Evolutionary conservation across 2,329 filamentous ascomycete species (phyloP), one percentile per base, ranked within the genome.

Genomic region (Dactylonectria estremocensis): DNA sequence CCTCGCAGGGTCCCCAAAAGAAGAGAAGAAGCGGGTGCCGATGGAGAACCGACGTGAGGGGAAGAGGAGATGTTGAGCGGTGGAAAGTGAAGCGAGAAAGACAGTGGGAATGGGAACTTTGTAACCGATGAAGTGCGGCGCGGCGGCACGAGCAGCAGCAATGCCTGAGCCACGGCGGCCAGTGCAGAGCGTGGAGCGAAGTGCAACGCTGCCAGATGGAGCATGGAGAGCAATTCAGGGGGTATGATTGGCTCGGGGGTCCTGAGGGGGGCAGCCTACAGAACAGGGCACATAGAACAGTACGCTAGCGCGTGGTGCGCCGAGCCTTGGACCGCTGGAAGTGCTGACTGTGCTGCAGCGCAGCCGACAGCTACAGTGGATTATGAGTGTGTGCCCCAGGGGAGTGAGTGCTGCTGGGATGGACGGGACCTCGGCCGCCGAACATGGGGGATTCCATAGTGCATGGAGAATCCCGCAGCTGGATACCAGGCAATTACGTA

Each of bases 61-160:
- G 50, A 18, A 50, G 40, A 24, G 31, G 49, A 50, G 46, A 53
- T 37, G 37, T 46, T 43, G 40, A 16, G 43, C 14, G 37, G 50
- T 57, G 64, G 56, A 61, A 43, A 68, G 59, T 67, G 60, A 60
- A 69, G 60, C 43, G 37, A 57, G 53, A 24, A 40, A n/a, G 56
- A 43, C 40, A 48, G 49, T 54, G 60, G 57, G 65, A 54, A 61
- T 58, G 58, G 50, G 59, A 67, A 54, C 54, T 35, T 48, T 50
- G 50, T 28, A 61, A 55, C 55, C 49, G 52, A 62, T 66, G 60
- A 67, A 66, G 52, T 69, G 60, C 68, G 60, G 61, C 63, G 64
- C 53, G 64, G 58, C 58, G 64, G 58, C 64, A 66, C 64, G 46
- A 61, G 58, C 40, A 45, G 58, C 40, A 45, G 28, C 28, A 53